Conservation (phyloP, 2,329 filamentous ascomycete species). For the Pseudocercospora ulei region DNA sequence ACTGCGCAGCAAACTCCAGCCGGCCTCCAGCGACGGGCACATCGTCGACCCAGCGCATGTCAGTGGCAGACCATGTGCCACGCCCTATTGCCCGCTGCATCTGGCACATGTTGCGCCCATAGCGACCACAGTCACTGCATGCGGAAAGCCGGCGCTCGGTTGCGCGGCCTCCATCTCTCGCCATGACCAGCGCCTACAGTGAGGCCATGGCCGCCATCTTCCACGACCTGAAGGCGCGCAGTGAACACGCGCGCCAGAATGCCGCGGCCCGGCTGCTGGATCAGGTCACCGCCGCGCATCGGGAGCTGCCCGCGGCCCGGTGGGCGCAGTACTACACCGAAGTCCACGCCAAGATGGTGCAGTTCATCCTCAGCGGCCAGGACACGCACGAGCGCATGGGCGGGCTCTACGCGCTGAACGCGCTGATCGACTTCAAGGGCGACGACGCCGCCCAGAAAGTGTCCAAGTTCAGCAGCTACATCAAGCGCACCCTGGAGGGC, state of each 20-base stretch:
- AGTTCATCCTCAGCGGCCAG: conserved; percentile 71
- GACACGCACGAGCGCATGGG: conserved; percentile 83
- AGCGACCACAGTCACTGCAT: neutral
- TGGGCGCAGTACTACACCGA: conserved; percentile 63
- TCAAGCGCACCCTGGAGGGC: conserved; percentile 77
- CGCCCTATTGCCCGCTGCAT: too few species aligned
- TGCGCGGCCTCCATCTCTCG: conserved; percentile 6
- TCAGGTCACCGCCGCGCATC: conserved; percentile 29
- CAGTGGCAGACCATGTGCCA: conserved; percentile 10
- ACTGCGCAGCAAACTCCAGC: too few species aligned
- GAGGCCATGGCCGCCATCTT: conserved; percentile 31
- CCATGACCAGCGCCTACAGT: conserved; percentile 30
- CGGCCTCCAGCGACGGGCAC: too few species aligned
- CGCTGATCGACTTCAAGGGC: conserved; percentile 90
- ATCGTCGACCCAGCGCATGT: conserved; percentile 5
- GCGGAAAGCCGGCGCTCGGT: conserved; percentile 10
- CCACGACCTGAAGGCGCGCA: conserved; percentile 28
- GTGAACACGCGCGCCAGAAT: conserved; percentile 26
- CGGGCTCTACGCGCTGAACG: conserved; percentile 83
- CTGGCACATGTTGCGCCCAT: conserved; percentile 4
- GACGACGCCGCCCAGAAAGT: conserved; percentile 90
- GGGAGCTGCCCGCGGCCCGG: conserved; percentile 67
- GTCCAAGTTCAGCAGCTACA: conserved; percentile 82
- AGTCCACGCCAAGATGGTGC: conserved; percentile 54
- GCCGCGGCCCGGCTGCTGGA: conserved; percentile 29